These are phyloP conservation scores for Phoenix roebelenii DNA, from an alignment of 176 grass and related monocot species.

Conservation along the genomic window DNA sequence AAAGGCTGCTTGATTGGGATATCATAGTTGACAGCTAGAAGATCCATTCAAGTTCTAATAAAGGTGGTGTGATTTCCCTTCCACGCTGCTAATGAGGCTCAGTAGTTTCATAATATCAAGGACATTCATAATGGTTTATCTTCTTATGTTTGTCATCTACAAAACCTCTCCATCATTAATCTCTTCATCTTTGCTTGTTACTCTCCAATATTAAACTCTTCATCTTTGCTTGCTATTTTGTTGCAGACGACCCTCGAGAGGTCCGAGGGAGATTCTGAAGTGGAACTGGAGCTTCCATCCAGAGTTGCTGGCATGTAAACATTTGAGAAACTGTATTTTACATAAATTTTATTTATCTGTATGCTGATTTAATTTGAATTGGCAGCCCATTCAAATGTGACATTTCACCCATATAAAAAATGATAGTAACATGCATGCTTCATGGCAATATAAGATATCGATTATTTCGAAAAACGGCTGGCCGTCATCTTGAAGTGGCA, in stretches of 20 bases:
- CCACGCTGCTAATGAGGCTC: no score
- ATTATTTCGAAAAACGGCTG: not conserved
- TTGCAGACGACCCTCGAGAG: slow-evolving; percentile 10
- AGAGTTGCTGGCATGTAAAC: slow-evolving; percentile 44
- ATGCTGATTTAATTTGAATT: not conserved
- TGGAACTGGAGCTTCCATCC: slow-evolving; percentile 38
- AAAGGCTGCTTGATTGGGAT: no score
- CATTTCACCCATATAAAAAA: slow-evolving; percentile 1
- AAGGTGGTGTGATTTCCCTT: no score
- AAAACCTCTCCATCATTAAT: not conserved
- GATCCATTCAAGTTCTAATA: no score
- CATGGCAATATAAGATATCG: not conserved
- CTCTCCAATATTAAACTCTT: no score
- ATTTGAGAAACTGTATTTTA: slow-evolving; percentile 18
- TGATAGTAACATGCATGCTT: not conserved
- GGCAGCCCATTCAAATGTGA: slow-evolving; percentile 40
- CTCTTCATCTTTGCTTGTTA: not conserved
- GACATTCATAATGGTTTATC: no score
- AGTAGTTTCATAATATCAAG: no score
- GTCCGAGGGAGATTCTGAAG: slow-evolving; percentile 22
- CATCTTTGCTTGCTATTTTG: not conserved
- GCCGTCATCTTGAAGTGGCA: no score
- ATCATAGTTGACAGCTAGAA: no score
- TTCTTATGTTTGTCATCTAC: no score
- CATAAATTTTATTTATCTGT: slow-evolving; percentile 17